phyloP scores from a whole-genome alignment of 371 early-diverging fungal species.

The Blakeslea trispora region DNA sequence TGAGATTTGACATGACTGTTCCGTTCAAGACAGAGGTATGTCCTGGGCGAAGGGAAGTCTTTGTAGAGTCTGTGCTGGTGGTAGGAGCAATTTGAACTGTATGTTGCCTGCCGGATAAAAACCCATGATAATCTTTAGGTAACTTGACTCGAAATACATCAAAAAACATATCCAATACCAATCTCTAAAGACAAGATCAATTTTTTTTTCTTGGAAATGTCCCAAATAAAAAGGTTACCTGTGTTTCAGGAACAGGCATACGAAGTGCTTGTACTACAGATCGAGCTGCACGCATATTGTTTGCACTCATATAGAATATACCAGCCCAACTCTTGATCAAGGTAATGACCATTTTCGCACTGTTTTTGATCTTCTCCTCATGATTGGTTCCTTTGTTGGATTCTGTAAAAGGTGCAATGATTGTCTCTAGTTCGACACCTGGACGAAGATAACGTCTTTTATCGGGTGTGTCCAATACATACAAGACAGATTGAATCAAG shows the following conservation, averaged over 20 bases:
- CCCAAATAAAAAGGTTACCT: too few relatives aligned
- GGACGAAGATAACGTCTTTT: constrained; percentile 72
- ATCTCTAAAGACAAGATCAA: too few relatives aligned
- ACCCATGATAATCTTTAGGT: constrained; percentile 66
- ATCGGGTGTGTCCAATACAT: constrained; percentile 71
- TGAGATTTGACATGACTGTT: constrained; percentile 26
- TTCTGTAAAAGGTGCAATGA: constrained; percentile 80
- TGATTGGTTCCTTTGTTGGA: constrained; percentile 63
- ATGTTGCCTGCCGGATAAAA: constrained; percentile 51
- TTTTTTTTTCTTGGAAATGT: too few relatives aligned
- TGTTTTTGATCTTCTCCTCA: constrained; percentile 66
- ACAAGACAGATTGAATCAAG: constrained; percentile 66
- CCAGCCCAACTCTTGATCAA: constrained; percentile 83
- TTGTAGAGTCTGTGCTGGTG: constrained; percentile 15
- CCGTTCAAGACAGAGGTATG: constrained; percentile 23
- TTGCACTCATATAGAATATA: constrained; percentile 73
- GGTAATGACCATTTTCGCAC: constrained; percentile 60
- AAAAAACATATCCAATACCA: constrained; percentile 76
- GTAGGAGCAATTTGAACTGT: constrained; percentile 44
- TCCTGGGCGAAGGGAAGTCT: constrained; percentile 13
- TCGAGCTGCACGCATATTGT: constrained; percentile 70
- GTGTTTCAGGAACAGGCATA: constrained; percentile 75
- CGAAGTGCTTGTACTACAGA: constrained; percentile 77
- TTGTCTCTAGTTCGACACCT: constrained; percentile 73
- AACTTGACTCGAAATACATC: constrained; percentile 73